These are phyloP conservation scores for Lasiodiplodia sp. DNA, from an alignment of 2,329 filamentous ascomycete genomes.

Conservation along the genomic window DNA sequence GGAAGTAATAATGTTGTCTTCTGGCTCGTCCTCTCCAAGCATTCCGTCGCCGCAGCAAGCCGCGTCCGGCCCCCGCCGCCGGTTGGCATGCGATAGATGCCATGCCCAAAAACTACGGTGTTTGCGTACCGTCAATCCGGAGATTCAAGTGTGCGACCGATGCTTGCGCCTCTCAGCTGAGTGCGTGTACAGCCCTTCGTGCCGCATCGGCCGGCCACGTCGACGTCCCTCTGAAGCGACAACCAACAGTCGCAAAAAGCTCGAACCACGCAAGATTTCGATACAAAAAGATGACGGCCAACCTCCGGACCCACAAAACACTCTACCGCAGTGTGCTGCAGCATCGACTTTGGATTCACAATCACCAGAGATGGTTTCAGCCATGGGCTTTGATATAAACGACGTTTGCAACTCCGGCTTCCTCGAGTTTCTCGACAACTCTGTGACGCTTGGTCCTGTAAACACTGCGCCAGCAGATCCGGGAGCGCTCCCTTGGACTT, in stretches of 20 bases:
- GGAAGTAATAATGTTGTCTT: not conserved
- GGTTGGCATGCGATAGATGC: slow-evolving; percentile 1
- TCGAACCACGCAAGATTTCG: too few relatives aligned
- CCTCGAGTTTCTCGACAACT: not conserved
- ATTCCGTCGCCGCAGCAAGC: not conserved
- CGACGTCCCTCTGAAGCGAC: too few relatives aligned
- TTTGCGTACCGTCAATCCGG: slow-evolving; percentile 3
- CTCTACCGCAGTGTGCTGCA: not conserved
- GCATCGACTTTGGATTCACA: not conserved
- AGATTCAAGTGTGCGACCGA: not conserved
- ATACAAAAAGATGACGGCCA: too few relatives aligned
- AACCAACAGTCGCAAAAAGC: too few relatives aligned
- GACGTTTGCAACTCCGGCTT: not conserved
- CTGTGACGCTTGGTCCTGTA: not conserved
- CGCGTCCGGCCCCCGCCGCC: not conserved
- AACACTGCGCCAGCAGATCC: not conserved
- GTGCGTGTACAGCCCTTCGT: slow-evolving; percentile 4
- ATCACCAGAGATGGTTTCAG: not conserved
- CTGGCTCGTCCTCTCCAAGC: not conserved
- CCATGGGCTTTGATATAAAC: not conserved
- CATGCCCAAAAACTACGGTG: slow-evolving; percentile 5
- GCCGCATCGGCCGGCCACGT: slow-evolving; percentile 3
- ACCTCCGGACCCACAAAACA: not conserved
- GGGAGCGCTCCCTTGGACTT: not conserved
- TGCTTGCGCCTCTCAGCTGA: slow-evolving; percentile 10